These are phyloP conservation scores for Petunia axillaris DNA, from an alignment of 257 asterid genomes.

Conservation along the genomic window DNA sequence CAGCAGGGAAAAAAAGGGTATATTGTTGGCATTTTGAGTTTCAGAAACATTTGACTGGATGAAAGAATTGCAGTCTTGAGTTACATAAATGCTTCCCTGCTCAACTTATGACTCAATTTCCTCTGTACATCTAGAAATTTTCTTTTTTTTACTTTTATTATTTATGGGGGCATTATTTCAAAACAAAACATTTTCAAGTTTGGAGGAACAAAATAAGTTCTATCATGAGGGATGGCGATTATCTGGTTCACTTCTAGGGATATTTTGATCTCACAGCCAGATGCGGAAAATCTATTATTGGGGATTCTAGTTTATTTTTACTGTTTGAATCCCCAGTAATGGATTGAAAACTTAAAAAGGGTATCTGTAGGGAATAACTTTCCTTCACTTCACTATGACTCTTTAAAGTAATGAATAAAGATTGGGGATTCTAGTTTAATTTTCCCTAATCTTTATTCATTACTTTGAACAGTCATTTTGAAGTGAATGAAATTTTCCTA, in stretches of 20 bases:
- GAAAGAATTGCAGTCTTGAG: not conserved
- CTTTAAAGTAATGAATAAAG: too few species aligned
- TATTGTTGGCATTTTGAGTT: conserved; percentile 4
- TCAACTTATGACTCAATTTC: not conserved
- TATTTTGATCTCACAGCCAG: not conserved
- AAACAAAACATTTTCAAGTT: conserved; percentile 12
- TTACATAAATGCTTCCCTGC: not conserved
- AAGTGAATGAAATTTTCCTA: not conserved
- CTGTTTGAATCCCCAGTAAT: not conserved
- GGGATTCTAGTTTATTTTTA: not conserved
- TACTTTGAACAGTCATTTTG: conserved; percentile 1
- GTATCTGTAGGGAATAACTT: too few species aligned
- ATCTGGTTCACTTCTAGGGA: not conserved
- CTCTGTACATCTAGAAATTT: not conserved
- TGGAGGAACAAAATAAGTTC: not conserved
- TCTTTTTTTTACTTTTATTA: not conserved
- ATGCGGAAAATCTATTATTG: not conserved
- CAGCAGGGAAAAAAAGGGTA: conserved; percentile 52
- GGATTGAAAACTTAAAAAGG: too few species aligned
- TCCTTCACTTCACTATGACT: too few species aligned
- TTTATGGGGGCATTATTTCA: not conserved
- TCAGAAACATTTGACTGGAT: not conserved
- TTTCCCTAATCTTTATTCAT: not conserved
- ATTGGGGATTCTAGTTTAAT: not conserved
- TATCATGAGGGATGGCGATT: conserved; percentile 2